Conservation (phyloP, 2,329 filamentous ascomycete species). For the Phaeophleospora eucalypticola region DNA sequence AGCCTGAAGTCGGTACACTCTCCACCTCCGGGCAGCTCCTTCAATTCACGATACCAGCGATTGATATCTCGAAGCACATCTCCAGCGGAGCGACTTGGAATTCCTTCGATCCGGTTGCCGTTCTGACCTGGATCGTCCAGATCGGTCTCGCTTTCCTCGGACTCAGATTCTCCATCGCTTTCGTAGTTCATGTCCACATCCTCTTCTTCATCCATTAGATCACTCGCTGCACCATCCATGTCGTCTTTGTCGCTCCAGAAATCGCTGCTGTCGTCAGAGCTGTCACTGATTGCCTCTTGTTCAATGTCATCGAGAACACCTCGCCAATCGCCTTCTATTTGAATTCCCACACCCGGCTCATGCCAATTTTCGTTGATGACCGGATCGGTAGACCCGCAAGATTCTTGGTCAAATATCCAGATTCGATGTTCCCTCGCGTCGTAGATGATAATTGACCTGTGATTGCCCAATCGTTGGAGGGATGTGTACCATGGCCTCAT, state of each 20-base stretch:
- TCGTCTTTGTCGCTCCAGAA: background rate
- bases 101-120: slow-evolving; percentile 6
- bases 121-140: too few relatives aligned
- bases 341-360: slow-evolving; percentile 2
- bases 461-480: slow-evolving; percentile 6
- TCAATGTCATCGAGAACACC: too few relatives aligned
- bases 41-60: slow-evolving; percentile 12
- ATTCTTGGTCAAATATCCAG: too few relatives aligned
- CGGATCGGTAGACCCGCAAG: slow-evolving; percentile 9
- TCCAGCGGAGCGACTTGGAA: slow-evolving; percentile 4
- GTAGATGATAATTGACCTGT: slow-evolving; percentile 8
- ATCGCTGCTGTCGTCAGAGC: slow-evolving; percentile 8
- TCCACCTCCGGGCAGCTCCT: slow-evolving; percentile 9
- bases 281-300: background rate
- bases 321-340: slow-evolving; percentile 10
- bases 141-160: slow-evolving; percentile 4
- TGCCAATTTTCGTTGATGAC: background rate
- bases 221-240: slow-evolving; percentile 6
- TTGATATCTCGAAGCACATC: slow-evolving; percentile 14
- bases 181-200: slow-evolving; percentile 3
- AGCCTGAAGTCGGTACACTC: slow-evolving; percentile 4
- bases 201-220: slow-evolving; percentile 2
- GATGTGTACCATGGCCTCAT: slow-evolving; percentile 13
- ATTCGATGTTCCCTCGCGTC: slow-evolving; percentile 11
- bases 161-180: slow-evolving; percentile 9